Conservation (phyloP, 2,329 filamentous ascomycete genomes). For the Capronia epimyces region DNA sequence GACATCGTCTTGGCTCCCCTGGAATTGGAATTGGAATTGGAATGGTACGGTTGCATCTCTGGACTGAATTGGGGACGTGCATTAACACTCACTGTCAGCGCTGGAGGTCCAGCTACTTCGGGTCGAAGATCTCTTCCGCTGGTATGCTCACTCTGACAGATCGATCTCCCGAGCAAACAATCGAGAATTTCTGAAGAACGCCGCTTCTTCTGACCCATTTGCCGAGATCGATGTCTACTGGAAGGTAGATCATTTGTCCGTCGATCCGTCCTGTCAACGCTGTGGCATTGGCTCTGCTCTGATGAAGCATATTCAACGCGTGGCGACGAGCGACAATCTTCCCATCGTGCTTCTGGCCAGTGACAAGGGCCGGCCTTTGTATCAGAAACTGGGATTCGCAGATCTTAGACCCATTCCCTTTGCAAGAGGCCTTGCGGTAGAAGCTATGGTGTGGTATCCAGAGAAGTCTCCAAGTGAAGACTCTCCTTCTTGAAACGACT, state of each 20-base stretch:
- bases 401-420: slow-evolving; percentile 23
- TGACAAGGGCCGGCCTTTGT: slow-evolving; percentile 28
- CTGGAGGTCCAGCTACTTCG: slow-evolving; percentile 18
- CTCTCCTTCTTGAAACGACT: too few relatives aligned
- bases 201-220: slow-evolving; percentile 10
- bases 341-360: slow-evolving; percentile 30
- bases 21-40: too few relatives aligned
- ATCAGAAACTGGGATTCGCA: slow-evolving; percentile 31
- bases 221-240: slow-evolving; percentile 24
- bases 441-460: slow-evolving; percentile 22
- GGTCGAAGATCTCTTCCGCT: slow-evolving; percentile 15
- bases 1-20: too few relatives aligned
- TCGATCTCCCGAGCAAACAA: slow-evolving; percentile 8
- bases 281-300: slow-evolving; percentile 30
- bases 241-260: slow-evolving; percentile 25
- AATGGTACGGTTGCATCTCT: too few relatives aligned
- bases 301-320: slow-evolving; percentile 28
- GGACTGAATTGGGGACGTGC: too few relatives aligned
- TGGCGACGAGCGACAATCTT: slow-evolving; percentile 26
- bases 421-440: not conserved
- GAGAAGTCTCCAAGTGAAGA: not conserved
- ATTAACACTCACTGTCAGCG: slow-evolving; percentile 12
- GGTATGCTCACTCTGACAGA: slow-evolving; percentile 18
- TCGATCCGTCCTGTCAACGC: slow-evolving; percentile 30
- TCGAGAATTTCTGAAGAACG: slow-evolving; percentile 4